Evolutionary conservation across 768 basidiomycete genomes (phyloP), one percentile per base, ranked within the genome.

Genomic region (Lyophyllum shimeji): DNA sequence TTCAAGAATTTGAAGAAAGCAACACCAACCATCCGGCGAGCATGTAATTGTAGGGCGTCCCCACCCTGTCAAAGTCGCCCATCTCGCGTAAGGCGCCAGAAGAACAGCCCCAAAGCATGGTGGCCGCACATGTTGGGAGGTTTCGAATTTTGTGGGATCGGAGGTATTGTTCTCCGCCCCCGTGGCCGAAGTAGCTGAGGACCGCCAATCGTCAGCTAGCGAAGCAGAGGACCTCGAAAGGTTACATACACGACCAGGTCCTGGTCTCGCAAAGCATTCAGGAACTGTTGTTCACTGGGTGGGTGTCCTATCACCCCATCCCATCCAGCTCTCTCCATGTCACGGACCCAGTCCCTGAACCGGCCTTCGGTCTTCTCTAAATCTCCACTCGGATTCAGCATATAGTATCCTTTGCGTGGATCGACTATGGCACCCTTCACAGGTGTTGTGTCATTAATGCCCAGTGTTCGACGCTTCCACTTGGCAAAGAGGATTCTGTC

Each of bases 91-190:
- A 70, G 1, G 82, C 73, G 9, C 96, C 97, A 0, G 95, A 98
- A 0, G 97, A 99, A 76, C 97, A 99, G 0, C 97, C 97, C 97
- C 96, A 99, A 2, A 99, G 81, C 93, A 98, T 95, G 1, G 91
- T 90, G 13, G 89, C 88, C 7, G 97, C 95, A 67, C 97, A 98
- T n/a, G 80, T 78, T 1, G 82, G 81, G 31, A 98, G 77, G 56
- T 87, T 82, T 7, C 92, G 81, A 51, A 99, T 84, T 64, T 87
- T 90, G 68, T 91, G 88, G 1, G 94, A 92, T 2, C 92, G 87
- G 7, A 92, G 79, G 65, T 96, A 99, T 63, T 98, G 96, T 66
- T 98, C 95, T 1, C 85, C 95, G 7, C 95, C 95, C 1, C 94
- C 94, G 64, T 99, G 97, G 13, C 97, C 97, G 65, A 98, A 97